A percentile compares a stretch with the other conserved stretches of the same genome.
phyloP scores from a whole-genome alignment of 1,284 basidiomycete species.

The Trichosporon sp. region DNA sequence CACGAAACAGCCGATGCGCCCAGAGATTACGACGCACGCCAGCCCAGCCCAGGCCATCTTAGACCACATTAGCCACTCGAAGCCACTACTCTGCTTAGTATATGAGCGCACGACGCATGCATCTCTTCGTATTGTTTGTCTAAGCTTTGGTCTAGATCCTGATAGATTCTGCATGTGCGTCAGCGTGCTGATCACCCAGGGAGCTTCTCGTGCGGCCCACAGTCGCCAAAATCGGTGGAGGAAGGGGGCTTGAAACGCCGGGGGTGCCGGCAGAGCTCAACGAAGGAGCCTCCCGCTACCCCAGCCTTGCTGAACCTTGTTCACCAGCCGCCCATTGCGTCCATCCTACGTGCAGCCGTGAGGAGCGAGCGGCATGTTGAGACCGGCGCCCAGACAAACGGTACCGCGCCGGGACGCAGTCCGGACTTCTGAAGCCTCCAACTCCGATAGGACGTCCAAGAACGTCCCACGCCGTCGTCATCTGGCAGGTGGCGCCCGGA shows the following conservation, averaged over 20 bases:
- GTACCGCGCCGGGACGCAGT: background rate
- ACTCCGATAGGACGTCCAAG: background rate
- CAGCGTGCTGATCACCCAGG: background rate
- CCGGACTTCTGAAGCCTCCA: background rate
- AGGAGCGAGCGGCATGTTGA: too few relatives aligned
- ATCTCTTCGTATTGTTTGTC: background rate
- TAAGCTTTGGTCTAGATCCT: constrained; percentile 5
- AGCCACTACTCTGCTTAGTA: too few relatives aligned
- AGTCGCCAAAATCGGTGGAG: background rate
- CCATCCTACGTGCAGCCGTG: background rate
- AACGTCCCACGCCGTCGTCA: too few relatives aligned
- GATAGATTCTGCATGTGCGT: background rate
- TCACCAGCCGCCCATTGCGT: background rate
- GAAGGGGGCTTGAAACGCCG: background rate
- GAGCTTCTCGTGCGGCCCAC: too few relatives aligned
- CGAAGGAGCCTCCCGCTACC: background rate
- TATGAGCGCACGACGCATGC: background rate
- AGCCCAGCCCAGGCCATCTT: too few relatives aligned
- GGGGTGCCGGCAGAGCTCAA: background rate
- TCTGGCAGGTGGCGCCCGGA: background rate
- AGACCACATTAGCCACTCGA: too few relatives aligned
- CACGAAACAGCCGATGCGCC: background rate
- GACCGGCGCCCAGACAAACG: background rate
- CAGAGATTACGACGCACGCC: background rate
- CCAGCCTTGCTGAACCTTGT: background rate